These are phyloP conservation scores for Colletotrichum aenigma DNA, from an alignment of 2,329 filamentous ascomycete genomes.

Conservation along the genomic window DNA sequence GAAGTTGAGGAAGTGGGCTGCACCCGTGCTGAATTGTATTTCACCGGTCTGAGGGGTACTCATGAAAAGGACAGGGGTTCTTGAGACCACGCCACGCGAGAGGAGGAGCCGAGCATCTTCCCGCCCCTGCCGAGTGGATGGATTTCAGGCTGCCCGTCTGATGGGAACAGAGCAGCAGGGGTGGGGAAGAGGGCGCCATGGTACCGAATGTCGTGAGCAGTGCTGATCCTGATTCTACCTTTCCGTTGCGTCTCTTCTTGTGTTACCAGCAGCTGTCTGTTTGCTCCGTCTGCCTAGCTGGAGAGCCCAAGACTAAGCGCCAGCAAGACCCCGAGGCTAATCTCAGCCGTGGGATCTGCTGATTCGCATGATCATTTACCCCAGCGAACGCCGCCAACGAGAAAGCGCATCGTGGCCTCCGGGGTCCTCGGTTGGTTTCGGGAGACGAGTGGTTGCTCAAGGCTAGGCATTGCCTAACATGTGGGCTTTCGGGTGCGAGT, in stretches of 20 bases:
- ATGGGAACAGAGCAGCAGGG: conserved; percentile 17
- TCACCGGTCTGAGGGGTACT: conserved; percentile 46
- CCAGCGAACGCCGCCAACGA: background rate
- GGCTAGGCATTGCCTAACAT: background rate
- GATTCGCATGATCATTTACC: background rate
- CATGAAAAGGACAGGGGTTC: conserved; percentile 31
- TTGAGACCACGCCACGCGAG: conserved; percentile 23
- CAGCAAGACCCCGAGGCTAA: background rate
- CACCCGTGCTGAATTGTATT: conserved; percentile 44
- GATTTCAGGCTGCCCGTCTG: conserved; percentile 19
- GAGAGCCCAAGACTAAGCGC: background rate
- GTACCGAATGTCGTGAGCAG: conserved; percentile 12
- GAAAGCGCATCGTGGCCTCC: background rate
- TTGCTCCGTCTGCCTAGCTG: background rate
- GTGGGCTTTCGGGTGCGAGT: background rate
- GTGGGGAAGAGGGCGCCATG: background rate
- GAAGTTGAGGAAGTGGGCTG: conserved; percentile 34
- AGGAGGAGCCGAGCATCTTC: conserved; percentile 22
- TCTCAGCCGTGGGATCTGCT: background rate
- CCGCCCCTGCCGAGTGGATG: conserved; percentile 21
- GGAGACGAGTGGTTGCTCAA: background rate
- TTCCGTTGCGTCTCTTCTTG: background rate
- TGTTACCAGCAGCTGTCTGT: conserved; percentile 12
- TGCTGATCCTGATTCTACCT: conserved; percentile 18
- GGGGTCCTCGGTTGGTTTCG: background rate